Percentiles rank a stretch among this genome's conserved stretches.
Evolutionary conservation across 2,329 filamentous ascomycete species (phyloP).

Genomic region (Nemania sp.): DNA sequence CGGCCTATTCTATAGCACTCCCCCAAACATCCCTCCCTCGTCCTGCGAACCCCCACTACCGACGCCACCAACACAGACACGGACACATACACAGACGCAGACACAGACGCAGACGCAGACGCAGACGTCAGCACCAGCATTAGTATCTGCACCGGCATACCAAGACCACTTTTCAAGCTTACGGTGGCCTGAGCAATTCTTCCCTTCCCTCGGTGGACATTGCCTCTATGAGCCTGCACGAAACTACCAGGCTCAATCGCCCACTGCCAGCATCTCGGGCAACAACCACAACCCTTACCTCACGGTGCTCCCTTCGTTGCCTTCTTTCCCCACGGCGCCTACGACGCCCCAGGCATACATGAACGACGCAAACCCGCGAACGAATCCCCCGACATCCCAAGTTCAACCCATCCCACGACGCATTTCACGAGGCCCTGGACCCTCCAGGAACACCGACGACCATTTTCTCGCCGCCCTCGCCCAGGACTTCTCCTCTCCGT

Average conservation of each 20-base stretch:
- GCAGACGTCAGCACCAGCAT: background rate
- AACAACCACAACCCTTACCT: constrained; percentile 9
- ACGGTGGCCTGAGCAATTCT: background rate
- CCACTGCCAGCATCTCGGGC: constrained; percentile 13
- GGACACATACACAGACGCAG: background rate
- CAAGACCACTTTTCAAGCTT: constrained; percentile 7
- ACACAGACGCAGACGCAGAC: background rate
- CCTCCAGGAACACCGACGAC: constrained; percentile 40
- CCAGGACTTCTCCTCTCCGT: constrained; percentile 49
- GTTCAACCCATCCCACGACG: constrained; percentile 1
- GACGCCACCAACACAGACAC: background rate
- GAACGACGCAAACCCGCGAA: constrained; percentile 15
- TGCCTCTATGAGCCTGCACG: constrained; percentile 21
- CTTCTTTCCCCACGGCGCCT: constrained; percentile 17
- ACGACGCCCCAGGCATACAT: constrained; percentile 26
- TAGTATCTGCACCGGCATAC: background rate
- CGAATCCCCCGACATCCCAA: constrained; percentile 3
- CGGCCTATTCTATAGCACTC: background rate
- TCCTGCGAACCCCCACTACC: background rate
- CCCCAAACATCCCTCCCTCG: constrained; percentile 2
- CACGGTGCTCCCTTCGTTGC: background rate
- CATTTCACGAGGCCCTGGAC: too few relatives aligned
- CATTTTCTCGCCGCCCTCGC: constrained; percentile 41
- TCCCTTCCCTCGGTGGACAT: constrained; percentile 9
- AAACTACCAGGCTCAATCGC: constrained; percentile 30